These are phyloP conservation scores for Pseudoperonospora humuli DNA, from an alignment of 352 stramenopile species.

Conservation along the genomic window DNA sequence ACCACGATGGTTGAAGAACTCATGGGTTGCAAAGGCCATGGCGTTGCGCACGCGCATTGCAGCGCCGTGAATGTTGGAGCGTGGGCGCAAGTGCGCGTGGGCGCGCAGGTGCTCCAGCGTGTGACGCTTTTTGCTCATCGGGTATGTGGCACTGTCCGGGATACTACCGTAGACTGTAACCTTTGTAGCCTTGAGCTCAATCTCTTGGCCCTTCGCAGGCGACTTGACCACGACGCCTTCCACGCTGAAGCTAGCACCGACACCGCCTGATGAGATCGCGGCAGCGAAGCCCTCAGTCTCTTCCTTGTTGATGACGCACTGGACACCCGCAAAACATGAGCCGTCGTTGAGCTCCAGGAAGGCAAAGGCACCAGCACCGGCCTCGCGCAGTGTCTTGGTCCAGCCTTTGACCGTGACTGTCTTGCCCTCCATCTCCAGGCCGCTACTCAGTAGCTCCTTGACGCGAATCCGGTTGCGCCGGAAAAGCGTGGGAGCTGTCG, in stretches of 20 bases:
- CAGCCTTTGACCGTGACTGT: slow-evolving; percentile 91
- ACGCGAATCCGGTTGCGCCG: slow-evolving; percentile 76
- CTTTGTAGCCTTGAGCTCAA: slow-evolving; percentile 88
- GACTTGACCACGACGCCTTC: slow-evolving; percentile 81
- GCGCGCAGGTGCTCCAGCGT: slow-evolving; percentile 90
- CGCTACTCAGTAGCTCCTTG: slow-evolving; percentile 67
- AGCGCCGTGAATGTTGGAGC: slow-evolving; percentile 88
- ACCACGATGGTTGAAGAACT: slow-evolving; percentile 89
- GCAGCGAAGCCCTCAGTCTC: slow-evolving; percentile 77
- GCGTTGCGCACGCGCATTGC: slow-evolving; percentile 91
- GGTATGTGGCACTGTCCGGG: slow-evolving; percentile 84
- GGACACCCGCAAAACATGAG: slow-evolving; percentile 80
- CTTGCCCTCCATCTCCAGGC: slow-evolving; percentile 65
- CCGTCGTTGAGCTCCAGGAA: slow-evolving; percentile 96
- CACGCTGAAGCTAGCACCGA: slow-evolving; percentile 81
- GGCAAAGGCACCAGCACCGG: slow-evolving; percentile 82
- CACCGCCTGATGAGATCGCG: slow-evolving; percentile 69
- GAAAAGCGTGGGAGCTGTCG: slow-evolving; percentile 55
- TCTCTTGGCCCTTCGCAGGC: slow-evolving; percentile 84
- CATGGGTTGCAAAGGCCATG: slow-evolving; percentile 89
- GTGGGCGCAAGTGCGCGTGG: slow-evolving; percentile 89
- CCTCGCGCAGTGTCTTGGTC: slow-evolving; percentile 88
- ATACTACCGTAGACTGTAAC: slow-evolving; percentile 83
- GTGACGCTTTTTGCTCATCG: slow-evolving; percentile 90
- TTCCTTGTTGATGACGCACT: slow-evolving; percentile 80